These are phyloP conservation scores for Schizonepeta tenuifolia DNA, from an alignment of 257 asterid genomes.

Conservation along the genomic window DNA sequence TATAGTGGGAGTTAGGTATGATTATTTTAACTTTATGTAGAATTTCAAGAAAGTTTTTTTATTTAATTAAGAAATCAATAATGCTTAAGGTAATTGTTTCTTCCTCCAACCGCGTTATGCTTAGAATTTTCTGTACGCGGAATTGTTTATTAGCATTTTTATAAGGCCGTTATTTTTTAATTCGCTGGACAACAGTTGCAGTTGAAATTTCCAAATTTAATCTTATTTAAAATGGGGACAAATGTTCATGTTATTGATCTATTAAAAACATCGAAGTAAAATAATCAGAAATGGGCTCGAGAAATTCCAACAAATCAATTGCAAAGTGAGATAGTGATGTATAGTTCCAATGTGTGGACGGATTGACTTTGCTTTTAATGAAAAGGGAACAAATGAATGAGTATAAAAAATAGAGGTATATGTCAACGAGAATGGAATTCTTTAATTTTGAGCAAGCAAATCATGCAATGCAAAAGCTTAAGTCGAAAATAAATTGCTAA, in stretches of 20 bases:
- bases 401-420: not conserved
- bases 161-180: not conserved
- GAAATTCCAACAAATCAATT: constrained; percentile 33
- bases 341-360: constrained; percentile 18
- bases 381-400: not conserved
- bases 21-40: constrained; percentile 32
- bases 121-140: constrained; percentile 33
- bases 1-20: constrained; percentile 39
- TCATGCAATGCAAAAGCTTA: no score
- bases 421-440: constrained; percentile 22
- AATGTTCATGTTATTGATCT: not conserved
- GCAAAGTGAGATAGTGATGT: not conserved
- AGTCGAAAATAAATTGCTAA: no score
- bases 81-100: constrained; percentile 6
- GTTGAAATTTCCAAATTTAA: not conserved
- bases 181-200: not conserved
- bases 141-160: constrained; percentile 11
- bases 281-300: constrained; percentile 48
- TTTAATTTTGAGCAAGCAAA: not conserved
- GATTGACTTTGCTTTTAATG: constrained; percentile 24
- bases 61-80: not conserved
- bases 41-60: constrained; percentile 35
- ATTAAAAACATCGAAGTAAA: not conserved
- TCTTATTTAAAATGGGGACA: not conserved
- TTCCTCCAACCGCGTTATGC: constrained; percentile 32